Evolutionary conservation across 371 early-diverging fungal genomes (phyloP).

Genomic region (Coemansia sp.): DNA sequence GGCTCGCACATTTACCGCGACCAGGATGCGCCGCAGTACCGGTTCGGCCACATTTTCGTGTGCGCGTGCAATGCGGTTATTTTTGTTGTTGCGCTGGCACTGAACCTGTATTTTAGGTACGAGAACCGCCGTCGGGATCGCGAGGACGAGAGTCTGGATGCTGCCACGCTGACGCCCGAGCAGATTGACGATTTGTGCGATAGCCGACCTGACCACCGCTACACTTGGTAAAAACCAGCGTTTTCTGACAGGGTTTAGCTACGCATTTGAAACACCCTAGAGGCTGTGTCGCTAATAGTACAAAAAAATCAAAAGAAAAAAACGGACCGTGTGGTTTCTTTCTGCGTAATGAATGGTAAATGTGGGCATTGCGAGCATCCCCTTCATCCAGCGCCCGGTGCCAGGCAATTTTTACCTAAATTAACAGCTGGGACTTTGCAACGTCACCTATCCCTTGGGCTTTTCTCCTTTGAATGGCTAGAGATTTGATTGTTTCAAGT

Average conservation of each 20-base stretch:
- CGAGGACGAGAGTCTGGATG: slow-evolving; percentile 10
- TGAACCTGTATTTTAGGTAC: slow-evolving; percentile 34
- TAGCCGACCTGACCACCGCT: slow-evolving; percentile 36
- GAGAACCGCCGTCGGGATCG: slow-evolving; percentile 40
- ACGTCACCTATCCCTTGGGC: no score
- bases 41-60: slow-evolving; percentile 48
- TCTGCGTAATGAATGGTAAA: no score
- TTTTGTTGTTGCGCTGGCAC: slow-evolving; percentile 21
- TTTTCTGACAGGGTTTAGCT: no score
- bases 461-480: neutral
- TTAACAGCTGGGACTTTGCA: no score
- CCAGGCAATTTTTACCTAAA: no score
- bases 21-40: slow-evolving; percentile 40
- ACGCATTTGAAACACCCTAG: no score
- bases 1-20: slow-evolving; percentile 51
- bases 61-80: slow-evolving; percentile 38
- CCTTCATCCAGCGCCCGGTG: no score
- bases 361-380: no score
- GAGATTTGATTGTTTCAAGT: neutral
- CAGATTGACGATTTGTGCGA: slow-evolving; percentile 39
- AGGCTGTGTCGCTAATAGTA: no score
- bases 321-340: no score
- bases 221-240: slow-evolving; percentile 17
- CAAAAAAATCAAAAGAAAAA: no score
- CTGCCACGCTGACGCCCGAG: slow-evolving; percentile 9